These are phyloP conservation scores for Camelina neglecta DNA, from an alignment of 345 rosid species.

Conservation along the genomic window DNA sequence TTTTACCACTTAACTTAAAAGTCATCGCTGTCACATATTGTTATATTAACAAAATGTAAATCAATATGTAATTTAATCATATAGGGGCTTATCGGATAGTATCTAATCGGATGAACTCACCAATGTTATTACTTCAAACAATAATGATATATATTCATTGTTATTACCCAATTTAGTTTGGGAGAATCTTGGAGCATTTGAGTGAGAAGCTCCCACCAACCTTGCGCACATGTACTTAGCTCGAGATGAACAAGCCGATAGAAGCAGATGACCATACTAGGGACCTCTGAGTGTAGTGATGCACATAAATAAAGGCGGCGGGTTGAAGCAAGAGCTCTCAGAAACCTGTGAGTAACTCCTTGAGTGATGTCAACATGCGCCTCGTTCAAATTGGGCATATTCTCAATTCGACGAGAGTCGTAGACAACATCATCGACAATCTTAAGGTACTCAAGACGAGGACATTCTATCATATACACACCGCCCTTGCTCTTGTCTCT, in stretches of 20 bases:
- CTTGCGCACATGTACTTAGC: background rate
- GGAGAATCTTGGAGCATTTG: conserved; percentile 5
- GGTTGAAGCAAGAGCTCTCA: conserved; percentile 15
- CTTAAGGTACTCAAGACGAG: background rate
- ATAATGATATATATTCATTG: no score
- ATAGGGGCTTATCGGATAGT: no score
- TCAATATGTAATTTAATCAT: no score
- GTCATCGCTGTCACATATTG: no score
- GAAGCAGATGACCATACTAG: background rate
- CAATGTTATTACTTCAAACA: no score
- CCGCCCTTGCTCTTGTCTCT: background rate
- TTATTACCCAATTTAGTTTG: background rate
- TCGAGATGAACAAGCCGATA: conserved; percentile 12
- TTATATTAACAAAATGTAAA: no score
- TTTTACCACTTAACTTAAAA: no score
- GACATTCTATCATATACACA: background rate
- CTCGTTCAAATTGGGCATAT: conserved; percentile 3
- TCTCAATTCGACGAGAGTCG: background rate
- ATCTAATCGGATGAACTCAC: no score
- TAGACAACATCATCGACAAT: background rate
- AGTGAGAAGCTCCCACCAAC: conserved; percentile 16
- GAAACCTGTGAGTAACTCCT: conserved; percentile 16
- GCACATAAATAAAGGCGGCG: background rate
- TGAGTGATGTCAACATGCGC: conserved; percentile 24
- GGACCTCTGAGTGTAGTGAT: background rate